Conservation (phyloP, 148 eudicot species). For the Camellia lanceoleosa region DNA sequence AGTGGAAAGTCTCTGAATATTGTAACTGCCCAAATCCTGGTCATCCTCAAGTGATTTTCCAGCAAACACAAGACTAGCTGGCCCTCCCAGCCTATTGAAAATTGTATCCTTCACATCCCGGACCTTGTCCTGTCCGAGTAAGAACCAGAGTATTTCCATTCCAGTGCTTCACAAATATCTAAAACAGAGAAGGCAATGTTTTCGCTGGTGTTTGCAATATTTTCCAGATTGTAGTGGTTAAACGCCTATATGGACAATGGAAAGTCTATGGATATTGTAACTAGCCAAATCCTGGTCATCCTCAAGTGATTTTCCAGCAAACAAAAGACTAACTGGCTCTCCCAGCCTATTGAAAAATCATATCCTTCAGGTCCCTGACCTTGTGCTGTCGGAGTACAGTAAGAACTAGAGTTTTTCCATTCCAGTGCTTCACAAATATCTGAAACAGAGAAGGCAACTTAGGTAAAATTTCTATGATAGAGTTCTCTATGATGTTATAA, state of each 20-base stretch:
- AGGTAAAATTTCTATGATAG: slow-evolving; percentile 8
- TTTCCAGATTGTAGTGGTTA: not conserved
- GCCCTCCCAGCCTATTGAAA: slow-evolving; percentile 2
- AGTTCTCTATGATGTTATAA: slow-evolving; percentile 4
- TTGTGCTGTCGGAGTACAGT: slow-evolving; percentile 14
- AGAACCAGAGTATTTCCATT: not conserved
- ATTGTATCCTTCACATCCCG: slow-evolving; percentile 12
- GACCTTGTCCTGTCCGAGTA: not conserved
- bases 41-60: slow-evolving; percentile 11
- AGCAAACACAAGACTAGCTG: slow-evolving; percentile 9
- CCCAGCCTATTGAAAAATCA: not conserved
- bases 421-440: slow-evolving; percentile 18
- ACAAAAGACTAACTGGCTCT: slow-evolving; percentile 4
- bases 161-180: slow-evolving; percentile 18
- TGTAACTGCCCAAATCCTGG: slow-evolving; percentile 10
- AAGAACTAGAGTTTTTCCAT: slow-evolving; percentile 1
- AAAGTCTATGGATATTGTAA: slow-evolving; percentile 20
- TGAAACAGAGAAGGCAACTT: not conserved
- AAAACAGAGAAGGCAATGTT: not conserved
- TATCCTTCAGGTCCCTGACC: not conserved
- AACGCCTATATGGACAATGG: not conserved
- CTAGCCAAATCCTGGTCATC: slow-evolving; percentile 3
- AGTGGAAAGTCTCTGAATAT: slow-evolving; percentile 19
- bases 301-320: slow-evolving; percentile 12
- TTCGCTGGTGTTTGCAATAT: not conserved